Evolutionary conservation across 768 basidiomycete genomes (phyloP), one percentile per base, ranked within the genome.

Genomic region (Auriscalpium vulgare): DNA sequence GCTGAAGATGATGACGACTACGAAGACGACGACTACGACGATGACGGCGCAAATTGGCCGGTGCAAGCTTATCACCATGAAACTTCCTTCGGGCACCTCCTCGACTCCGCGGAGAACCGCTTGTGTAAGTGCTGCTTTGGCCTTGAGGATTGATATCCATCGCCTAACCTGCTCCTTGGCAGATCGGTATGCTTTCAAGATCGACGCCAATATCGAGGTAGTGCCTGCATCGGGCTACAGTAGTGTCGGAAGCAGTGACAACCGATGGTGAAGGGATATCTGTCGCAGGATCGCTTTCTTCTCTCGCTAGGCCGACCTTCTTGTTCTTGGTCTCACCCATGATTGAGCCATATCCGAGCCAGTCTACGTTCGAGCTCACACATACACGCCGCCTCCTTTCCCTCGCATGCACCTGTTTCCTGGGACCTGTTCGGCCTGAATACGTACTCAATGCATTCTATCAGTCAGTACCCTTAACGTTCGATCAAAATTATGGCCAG

Each of bases 71-170:
- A 57, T 35, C 67, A 67, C 43, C 53, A 43, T 35, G 67, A 68
- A 56, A 53, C 60, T 52, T 65, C 69, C 57, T 74, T 70, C 40
- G 74, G 72, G 14, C 62, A 72, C 53, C 53, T 66, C 9, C 72
- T 72, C 50, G 74, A 75, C 55, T 66, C 71, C 1, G 71, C 69
- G 10, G 65, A 67, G 3, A 68, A 73, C 56, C 54, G 66, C 36
- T 49, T 75, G 17, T 72, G 73, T 74, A 49, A 55, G 72, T 68
- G 7, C 40, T 43, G 40, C n/a, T 14, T 14, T 48, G 8, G 14
- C 11, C 40, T n/a, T 43, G 40, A 4, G 40, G n/a, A 10, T 1
- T 1, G 21, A 43, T 43, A 43, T 11, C 40, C 10, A n/a, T 43
- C n/a, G 40, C 4, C n/a, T 10, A 43, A n/a, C 10, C n/a, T 10